These are phyloP conservation scores for Gentiana straminea DNA, from an alignment of 257 asterid species.

Conservation along the genomic window DNA sequence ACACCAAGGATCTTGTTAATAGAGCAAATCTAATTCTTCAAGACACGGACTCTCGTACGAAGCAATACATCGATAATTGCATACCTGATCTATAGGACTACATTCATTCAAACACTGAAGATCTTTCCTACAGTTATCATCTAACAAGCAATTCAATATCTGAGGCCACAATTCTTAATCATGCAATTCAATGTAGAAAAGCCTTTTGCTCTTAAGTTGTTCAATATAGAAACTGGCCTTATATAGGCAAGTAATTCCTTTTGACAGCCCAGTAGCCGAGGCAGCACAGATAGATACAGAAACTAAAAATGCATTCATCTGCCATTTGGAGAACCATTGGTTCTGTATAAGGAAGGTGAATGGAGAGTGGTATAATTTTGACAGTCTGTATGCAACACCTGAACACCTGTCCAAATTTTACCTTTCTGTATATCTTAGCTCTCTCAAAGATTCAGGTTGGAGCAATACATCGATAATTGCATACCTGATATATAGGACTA, in stretches of 20 bases:
- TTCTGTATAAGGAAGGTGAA: conserved; percentile 88
- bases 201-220: no score
- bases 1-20: conserved; percentile 64
- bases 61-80: conserved; percentile 85
- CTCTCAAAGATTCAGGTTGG: conserved; percentile 83
- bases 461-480: conserved; percentile 81
- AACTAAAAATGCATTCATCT: conserved; percentile 75
- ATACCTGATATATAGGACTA: conserved; percentile 90
- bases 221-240: no score
- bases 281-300: conserved; percentile 89
- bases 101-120: no score
- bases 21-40: conserved; percentile 92
- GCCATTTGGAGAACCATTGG: conserved; percentile 94
- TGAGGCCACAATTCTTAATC: no score
- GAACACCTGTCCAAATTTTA: conserved; percentile 95
- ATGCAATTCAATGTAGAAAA: no score
- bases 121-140: no score
- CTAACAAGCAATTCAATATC: no score
- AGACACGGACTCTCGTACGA: conserved; percentile 97
- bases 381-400: conserved; percentile 47
- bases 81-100: no score
- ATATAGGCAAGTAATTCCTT: conserved; percentile 86
- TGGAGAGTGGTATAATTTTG: conserved; percentile 61
- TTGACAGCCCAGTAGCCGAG: conserved; percentile 88
- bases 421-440: conserved; percentile 91